These are phyloP conservation scores for Xanthoceras sorbifolium DNA, from an alignment of 345 rosid genomes.

Conservation along the genomic window DNA sequence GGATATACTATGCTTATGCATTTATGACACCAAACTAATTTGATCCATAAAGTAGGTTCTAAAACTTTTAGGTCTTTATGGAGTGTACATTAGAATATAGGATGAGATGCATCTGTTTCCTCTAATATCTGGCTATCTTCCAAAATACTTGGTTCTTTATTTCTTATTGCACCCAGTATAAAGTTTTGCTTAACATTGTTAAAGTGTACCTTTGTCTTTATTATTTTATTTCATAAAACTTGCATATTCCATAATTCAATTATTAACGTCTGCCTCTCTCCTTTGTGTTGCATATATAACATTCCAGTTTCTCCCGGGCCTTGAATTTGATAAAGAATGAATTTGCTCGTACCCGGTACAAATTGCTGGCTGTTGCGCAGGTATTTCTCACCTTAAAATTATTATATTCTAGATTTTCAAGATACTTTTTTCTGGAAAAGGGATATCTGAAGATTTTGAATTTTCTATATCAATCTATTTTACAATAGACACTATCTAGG, in stretches of 20 bases:
- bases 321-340: constrained; percentile 40
- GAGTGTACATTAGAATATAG: not conserved
- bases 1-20: not conserved
- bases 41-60: not conserved
- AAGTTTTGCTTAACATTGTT: not conserved
- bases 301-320: constrained; percentile 34
- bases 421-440: not conserved
- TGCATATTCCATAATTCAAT: not conserved
- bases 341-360: constrained; percentile 33
- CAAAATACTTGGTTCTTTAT: not conserved
- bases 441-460: not conserved
- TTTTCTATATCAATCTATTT: not conserved
- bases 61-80: no score
- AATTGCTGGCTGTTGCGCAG: constrained; percentile 40
- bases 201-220: not conserved
- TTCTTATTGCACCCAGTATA: not conserved
- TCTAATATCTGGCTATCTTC: not conserved
- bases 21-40: not conserved
- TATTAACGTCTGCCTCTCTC: not conserved
- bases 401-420: not conserved
- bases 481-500: no score
- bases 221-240: not conserved
- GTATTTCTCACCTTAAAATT: constrained; percentile 21
- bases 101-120: not conserved
- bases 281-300: not conserved